Evolutionary conservation across 192 early-diverging fungal genomes (phyloP), one percentile per base, ranked within the genome.

Genomic region (Coemansia sp.): DNA sequence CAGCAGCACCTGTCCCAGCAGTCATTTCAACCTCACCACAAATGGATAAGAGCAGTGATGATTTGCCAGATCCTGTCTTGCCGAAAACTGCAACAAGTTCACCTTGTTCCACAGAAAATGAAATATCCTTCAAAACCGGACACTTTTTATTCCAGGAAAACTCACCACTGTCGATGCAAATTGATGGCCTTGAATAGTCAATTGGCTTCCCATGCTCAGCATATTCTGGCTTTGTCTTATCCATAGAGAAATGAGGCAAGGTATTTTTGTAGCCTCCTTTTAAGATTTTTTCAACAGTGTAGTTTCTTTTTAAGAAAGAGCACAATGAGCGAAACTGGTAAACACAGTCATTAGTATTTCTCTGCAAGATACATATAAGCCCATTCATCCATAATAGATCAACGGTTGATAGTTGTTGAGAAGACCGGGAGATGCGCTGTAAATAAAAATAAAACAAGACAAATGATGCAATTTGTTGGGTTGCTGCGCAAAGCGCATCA

Each of bases 61-160:
- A 91, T 65, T 97, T 97, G 38, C 93, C 93, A 14, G 83, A 78
- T 4, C 91, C 95, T n/a, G 93, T 92, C 0, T 84, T 73, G 2
- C 95, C 95, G 15, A 89, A 85, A 22, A 97, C 71, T 0, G 88
- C 93, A 2, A 91, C 88, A 15, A 97, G 83, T 14, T 82, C 46
- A 32, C 89, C 82, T 41, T 76, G 61, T 62, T 69, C 50, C 70
- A 89, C 62, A 43, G 63, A 64, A 20, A 89, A 19, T 64, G 80
- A 79, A 60, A 89, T 69, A 65, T 87, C 63, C 20, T 49, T 61
- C 3, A 73, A 61, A 19, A 56, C 36, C 9, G 60, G 52, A 0
- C 46, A 17, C 2, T 33, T 25, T 10, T 61, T 60, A 6, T 41
- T 50, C 74, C 74, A 70, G 5, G 36, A 41, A 53, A 75, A 70